phyloP scores from a whole-genome alignment of 177 flowering plant genomes.

The Vitis hybrid region DNA sequence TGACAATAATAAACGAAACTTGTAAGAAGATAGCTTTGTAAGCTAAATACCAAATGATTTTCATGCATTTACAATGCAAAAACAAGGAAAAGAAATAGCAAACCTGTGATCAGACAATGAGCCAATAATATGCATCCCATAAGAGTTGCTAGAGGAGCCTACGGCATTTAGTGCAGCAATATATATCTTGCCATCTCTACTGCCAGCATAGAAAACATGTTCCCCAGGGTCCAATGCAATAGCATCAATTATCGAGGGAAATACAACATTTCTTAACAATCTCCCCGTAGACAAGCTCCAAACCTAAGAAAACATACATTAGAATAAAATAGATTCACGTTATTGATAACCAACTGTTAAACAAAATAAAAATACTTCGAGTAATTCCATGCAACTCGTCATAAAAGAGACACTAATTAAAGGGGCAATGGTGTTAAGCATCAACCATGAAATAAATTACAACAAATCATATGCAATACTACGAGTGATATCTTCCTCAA shows the following conservation, averaged over 20 bases:
- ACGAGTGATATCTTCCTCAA: no score
- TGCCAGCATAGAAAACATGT: conserved; percentile 82
- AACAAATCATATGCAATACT: no score
- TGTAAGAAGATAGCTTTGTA: no score
- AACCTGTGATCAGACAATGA: conserved; percentile 72
- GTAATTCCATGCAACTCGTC: not conserved
- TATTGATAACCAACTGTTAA: not conserved
- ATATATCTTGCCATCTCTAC: conserved; percentile 82
- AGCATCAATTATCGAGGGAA: conserved; percentile 78
- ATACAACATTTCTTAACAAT: conserved; percentile 64
- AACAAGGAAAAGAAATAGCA: conserved; percentile 6
- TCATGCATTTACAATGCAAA: not conserved
- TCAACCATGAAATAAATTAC: no score
- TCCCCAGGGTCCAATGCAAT: conserved; percentile 85
- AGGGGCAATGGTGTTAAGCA: no score
- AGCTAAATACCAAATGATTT: no score
- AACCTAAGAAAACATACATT: conserved; percentile 39
- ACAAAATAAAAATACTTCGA: not conserved
- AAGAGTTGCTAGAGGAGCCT: conserved; percentile 34
- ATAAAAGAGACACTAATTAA: no score
- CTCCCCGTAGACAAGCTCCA: conserved; percentile 79
- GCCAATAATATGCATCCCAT: conserved; percentile 68
- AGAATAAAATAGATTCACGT: not conserved
- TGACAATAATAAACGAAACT: no score
- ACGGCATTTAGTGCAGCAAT: conserved; percentile 68